Evolutionary conservation across 495 filamentous ascomycete genomes (phyloP).

Genomic region (Aspergillus baeticus): DNA sequence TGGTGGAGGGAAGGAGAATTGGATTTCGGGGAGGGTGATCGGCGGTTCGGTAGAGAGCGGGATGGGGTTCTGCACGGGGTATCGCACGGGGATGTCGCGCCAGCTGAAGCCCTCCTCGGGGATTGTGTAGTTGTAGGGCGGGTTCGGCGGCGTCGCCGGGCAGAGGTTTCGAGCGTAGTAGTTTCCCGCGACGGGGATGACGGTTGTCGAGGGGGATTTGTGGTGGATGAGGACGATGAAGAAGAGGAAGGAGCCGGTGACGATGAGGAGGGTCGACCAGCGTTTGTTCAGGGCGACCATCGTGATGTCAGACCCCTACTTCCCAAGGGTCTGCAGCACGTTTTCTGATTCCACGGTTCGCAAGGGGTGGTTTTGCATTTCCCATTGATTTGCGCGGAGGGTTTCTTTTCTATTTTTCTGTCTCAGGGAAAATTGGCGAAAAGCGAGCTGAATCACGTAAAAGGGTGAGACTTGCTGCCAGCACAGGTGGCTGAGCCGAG

Average conservation of each 20-base stretch:
- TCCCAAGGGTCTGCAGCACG: slow-evolving; percentile 1
- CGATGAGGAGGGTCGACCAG: neutral
- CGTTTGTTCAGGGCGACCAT: neutral
- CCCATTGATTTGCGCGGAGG: no score
- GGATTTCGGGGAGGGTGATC: slow-evolving; percentile 1
- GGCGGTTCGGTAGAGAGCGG: slow-evolving; percentile 1
- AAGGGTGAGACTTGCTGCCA: no score
- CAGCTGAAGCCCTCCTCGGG: slow-evolving; percentile 10
- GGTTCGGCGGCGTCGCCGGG: slow-evolving; percentile 3
- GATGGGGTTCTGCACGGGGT: slow-evolving; percentile 1
- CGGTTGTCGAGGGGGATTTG: neutral
- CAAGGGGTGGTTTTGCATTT: no score
- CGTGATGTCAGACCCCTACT: no score
- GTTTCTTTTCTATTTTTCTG: no score
- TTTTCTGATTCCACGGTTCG: slow-evolving; percentile 34
- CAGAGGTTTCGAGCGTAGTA: neutral
- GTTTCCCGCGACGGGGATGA: neutral
- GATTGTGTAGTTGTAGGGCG: slow-evolving; percentile 3
- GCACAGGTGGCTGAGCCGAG: no score
- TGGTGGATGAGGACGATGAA: neutral
- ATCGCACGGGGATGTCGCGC: slow-evolving; percentile 5
- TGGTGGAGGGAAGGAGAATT: neutral
- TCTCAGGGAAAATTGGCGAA: no score
- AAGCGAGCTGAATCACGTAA: no score
- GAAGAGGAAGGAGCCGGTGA: neutral